These are phyloP conservation scores for Zelonia costaricensis DNA, from an alignment of 208 protist species.

Conservation along the genomic window DNA sequence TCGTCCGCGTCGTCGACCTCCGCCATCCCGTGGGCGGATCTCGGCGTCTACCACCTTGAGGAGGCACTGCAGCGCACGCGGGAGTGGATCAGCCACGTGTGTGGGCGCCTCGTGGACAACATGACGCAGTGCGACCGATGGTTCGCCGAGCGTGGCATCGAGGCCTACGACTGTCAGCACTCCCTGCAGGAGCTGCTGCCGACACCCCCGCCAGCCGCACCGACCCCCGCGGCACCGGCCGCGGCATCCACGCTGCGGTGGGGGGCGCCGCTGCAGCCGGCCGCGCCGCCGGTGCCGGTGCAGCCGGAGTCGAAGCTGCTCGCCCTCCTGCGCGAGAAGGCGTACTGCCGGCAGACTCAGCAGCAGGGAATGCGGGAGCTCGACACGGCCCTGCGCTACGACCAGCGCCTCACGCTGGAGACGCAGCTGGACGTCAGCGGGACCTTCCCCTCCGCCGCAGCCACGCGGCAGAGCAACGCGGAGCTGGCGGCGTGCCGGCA, in stretches of 20 bases:
- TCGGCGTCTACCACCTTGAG: slow-evolving; percentile 55
- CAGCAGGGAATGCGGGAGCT: slow-evolving; percentile 46
- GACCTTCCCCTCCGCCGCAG: slow-evolving; percentile 41
- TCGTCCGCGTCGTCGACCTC: slow-evolving; percentile 2
- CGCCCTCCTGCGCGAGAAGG: slow-evolving; percentile 37
- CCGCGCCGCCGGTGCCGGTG: background rate
- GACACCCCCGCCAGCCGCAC: slow-evolving; percentile 4
- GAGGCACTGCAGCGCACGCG: slow-evolving; percentile 47
- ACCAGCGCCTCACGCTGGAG: slow-evolving; percentile 75
- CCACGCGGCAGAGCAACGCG: slow-evolving; percentile 20
- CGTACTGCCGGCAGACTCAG: slow-evolving; percentile 24
- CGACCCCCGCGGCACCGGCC: slow-evolving; percentile 2
- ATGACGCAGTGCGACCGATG: slow-evolving; percentile 65
- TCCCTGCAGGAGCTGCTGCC: slow-evolving; percentile 57
- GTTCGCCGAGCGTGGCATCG: slow-evolving; percentile 51
- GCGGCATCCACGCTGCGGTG: slow-evolving; percentile 8
- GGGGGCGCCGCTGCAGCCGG: background rate
- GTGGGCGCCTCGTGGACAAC: slow-evolving; percentile 50
- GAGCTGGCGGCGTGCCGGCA: slow-evolving; percentile 42
- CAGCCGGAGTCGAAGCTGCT: slow-evolving; percentile 32
- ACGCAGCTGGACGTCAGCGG: slow-evolving; percentile 49
- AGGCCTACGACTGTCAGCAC: slow-evolving; percentile 62
- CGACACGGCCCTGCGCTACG: slow-evolving; percentile 48
- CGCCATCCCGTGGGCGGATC: slow-evolving; percentile 43
- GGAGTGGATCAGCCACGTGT: slow-evolving; percentile 63